A percentile compares a stretch with the other conserved stretches of the same genome.
Evolutionary conservation across 768 basidiomycete species (phyloP).

Genomic region (Kwoniella botswanensis): DNA sequence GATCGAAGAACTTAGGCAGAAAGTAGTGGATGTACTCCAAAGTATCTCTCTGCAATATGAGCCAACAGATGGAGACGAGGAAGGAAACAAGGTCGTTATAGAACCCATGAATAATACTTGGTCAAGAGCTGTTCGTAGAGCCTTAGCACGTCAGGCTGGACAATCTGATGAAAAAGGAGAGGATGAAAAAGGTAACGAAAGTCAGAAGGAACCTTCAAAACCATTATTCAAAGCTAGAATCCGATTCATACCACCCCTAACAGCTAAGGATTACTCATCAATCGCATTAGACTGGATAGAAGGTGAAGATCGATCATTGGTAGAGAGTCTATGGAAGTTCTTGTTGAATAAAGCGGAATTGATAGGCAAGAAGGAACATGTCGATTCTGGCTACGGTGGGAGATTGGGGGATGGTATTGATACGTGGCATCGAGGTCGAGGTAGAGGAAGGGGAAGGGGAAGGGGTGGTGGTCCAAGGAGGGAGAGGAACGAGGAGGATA

Average conservation of each 20-base stretch:
- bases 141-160: conserved; percentile 24
- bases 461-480: neutral
- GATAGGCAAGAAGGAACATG: conserved; percentile 17
- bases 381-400: conserved; percentile 7
- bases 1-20: conserved; percentile 13
- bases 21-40: conserved; percentile 15
- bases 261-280: conserved; percentile 4
- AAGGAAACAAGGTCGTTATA: conserved; percentile 10
- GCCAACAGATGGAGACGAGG: neutral
- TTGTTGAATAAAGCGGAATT: conserved; percentile 45
- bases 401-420: conserved; percentile 8
- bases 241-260: conserved; percentile 14
- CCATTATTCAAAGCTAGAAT: conserved; percentile 21
- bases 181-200: no score
- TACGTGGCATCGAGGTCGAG: neutral
- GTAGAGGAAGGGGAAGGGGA: neutral
- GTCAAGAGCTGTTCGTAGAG: conserved; percentile 47
- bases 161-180: no score
- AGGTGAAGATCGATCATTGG: conserved; percentile 40
- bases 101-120: conserved; percentile 41
- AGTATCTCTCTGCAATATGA: conserved; percentile 10
- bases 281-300: conserved; percentile 33
- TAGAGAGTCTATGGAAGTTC: conserved; percentile 52
- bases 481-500: neutral
- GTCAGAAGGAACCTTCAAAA: conserved; percentile 1